phyloP scores from a whole-genome alignment of 2,329 filamentous ascomycete species.

The Aspergillus melleus region DNA sequence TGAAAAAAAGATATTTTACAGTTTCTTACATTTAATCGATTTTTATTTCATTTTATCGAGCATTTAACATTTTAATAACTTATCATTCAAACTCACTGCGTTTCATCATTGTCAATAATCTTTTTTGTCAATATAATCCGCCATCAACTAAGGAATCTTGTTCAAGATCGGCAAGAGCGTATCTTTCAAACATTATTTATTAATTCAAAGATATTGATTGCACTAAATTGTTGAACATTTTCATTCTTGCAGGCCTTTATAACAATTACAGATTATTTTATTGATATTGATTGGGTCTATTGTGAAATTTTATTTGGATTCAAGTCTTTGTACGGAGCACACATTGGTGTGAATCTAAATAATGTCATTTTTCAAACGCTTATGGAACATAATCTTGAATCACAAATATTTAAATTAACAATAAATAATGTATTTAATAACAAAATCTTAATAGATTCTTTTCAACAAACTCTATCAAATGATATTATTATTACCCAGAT shows the following conservation, averaged over 20 bases:
- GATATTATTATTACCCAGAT: neutral
- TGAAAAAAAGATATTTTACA: neutral
- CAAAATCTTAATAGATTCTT: neutral
- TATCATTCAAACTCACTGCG: neutral
- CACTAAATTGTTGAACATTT: neutral
- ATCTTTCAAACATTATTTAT: neutral
- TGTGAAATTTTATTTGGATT: neutral
- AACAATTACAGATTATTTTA: neutral
- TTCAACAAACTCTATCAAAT: neutral
- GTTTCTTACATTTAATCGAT: neutral
- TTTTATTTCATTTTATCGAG: neutral
- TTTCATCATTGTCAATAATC: neutral
- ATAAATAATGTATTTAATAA: neutral
- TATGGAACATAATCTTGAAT: neutral
- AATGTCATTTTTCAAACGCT: neutral
- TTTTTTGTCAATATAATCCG: neutral
- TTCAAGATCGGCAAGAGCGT: neutral
- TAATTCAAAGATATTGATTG: neutral
- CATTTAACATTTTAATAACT: neutral
- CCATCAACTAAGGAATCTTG: neutral
- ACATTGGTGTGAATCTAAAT: neutral
- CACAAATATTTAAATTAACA: neutral
- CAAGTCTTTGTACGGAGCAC: neutral
- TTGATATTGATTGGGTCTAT: neutral
- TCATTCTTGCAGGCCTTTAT: neutral